Evolutionary conservation across 2,329 filamentous ascomycete species (phyloP).

Genomic region (Paracoccidioides brasiliensis): DNA sequence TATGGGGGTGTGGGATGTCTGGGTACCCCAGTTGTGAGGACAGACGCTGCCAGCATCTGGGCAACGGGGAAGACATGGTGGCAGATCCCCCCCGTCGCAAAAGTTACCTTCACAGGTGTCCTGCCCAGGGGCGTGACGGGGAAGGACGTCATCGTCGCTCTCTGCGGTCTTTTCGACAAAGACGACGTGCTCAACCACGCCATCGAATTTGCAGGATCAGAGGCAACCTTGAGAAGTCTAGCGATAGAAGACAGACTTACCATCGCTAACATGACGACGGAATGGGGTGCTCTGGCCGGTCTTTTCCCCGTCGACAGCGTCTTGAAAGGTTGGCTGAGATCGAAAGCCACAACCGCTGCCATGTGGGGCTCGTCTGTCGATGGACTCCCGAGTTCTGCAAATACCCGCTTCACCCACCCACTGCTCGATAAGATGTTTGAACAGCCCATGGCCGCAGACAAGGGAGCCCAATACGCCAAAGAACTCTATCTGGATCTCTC

Average conservation of each 20-base stretch:
- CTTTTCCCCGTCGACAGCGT: constrained; percentile 69
- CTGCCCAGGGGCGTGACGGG: constrained; percentile 72
- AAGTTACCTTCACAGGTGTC: constrained; percentile 62
- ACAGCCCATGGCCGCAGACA: constrained; percentile 57
- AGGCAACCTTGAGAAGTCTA: constrained; percentile 61
- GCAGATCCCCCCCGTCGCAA: constrained; percentile 73
- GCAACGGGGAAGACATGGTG: constrained; percentile 75
- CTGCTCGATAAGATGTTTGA: constrained; percentile 58
- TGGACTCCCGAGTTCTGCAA: constrained; percentile 15
- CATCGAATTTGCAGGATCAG: constrained; percentile 73
- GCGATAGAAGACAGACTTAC: constrained; percentile 61
- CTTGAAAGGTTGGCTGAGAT: constrained; percentile 59
- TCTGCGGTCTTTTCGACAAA: constrained; percentile 75
- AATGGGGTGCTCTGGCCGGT: constrained; percentile 62
- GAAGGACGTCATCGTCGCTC: constrained; percentile 85
- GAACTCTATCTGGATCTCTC: constrained; percentile 68
- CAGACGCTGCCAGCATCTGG: constrained; percentile 78
- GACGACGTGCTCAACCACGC: constrained; percentile 84
- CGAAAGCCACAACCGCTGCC: constrained; percentile 60
- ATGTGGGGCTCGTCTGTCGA: constrained; percentile 33
- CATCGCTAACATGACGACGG: constrained; percentile 62
- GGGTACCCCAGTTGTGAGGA: constrained; percentile 71
- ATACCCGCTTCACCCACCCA: constrained; percentile 53
- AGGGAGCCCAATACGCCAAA: constrained; percentile 70
- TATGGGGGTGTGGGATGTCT: constrained; percentile 70